Evolutionary conservation across 1,139 yeast genomes (phyloP), one percentile per base, ranked within the genome.

Genomic region (Yarrowia galli): DNA sequence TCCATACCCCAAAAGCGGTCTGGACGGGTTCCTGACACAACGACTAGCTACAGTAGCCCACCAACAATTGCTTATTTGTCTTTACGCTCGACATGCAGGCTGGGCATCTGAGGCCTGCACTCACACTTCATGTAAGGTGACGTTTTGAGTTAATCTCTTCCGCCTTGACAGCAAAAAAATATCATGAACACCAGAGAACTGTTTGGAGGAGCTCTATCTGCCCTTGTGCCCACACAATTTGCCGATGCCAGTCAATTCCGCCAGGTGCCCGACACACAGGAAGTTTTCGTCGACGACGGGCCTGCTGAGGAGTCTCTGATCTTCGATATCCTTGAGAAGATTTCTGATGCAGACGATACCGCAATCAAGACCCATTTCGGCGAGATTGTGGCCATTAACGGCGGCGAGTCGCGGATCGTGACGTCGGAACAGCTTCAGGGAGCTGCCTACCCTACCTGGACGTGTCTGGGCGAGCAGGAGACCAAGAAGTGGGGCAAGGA

Each of bases 241-340:
- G 75, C 87, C 1, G 97, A 92, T 75, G 96, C 91, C 0, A 88
- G 96, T 1, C 76, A 79, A 54, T 77, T 92, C 67, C 81, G 98
- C 69, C 91, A 90, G 71, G 86, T 92, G 1, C 97, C 98, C 0
- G 97, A 92, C 74, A 87, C 91, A 1, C 97, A 92, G 75, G 98
- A 92, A 75, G 97, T 91, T 36, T 92, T 84, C 74, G 84, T 91
- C 0, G 75, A 76, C 40, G 72, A 71, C 20, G 67, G 69, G 3
- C 71, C 68, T 70, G 77, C 77, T 61, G 87, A 89, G 69, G 87
- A 85, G 71, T 85, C 93, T 18, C 75, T 92, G 16, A 88, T 92
- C 20, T 77, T 92, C 51, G 97, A 92, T 73, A 78, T 92, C 23
- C 78, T 91, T 72, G 96, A 92, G 75, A 74, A 79, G 51, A 86